phyloP scores from a whole-genome alignment of 345 rosid species.

The rapeseed (Brassica napus) region Da-Ae NC_063441.1:13893001-13893500 shows the following conservation, averaged over 20 bases:
- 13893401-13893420: conserved; percentile 8
- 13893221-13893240: conserved; percentile 76
- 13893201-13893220: conserved; percentile 73
- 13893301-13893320: conserved; percentile 78
- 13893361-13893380: conserved; percentile 11
- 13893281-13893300: conserved; percentile 69
- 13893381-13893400: not conserved
- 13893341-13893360: conserved; percentile 51
- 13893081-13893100: conserved; percentile 66
- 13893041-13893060: conserved; percentile 65
- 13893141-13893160: not conserved
- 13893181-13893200: conserved; percentile 70
- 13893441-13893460: conserved; percentile 12
- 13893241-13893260: conserved; percentile 56
- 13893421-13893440: not conserved
- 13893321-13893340: conserved; percentile 55
- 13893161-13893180: not conserved
- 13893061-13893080: conserved; percentile 69
- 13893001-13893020: conserved; percentile 90
- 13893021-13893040: conserved; percentile 92
- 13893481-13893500: conserved; percentile 4
- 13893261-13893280: conserved; percentile 96
- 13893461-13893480: not conserved
- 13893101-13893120: conserved; percentile 61
- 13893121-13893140: not conserved